phyloP scores from a whole-genome alignment of 1,284 basidiomycete species.

The Melampsora americana region DNA sequence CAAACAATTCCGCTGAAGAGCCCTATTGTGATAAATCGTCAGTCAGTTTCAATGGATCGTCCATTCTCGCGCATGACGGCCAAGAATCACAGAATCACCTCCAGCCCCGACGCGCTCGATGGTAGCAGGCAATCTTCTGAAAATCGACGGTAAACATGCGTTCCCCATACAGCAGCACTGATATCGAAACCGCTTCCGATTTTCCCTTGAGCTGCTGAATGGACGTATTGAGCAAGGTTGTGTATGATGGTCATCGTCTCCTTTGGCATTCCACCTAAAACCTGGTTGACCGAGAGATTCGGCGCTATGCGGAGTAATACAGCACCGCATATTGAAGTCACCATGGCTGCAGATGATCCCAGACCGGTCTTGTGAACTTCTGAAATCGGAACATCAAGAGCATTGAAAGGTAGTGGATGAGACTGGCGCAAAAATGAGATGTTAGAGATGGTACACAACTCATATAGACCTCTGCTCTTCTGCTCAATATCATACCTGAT shows the following conservation, averaged over 20 bases:
- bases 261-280: conserved; percentile 49
- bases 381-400: conserved; percentile 66
- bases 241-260: conserved; percentile 68
- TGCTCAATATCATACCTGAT: conserved; percentile 11
- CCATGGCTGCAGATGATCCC: conserved; percentile 92
- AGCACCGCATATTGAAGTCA: conserved; percentile 85
- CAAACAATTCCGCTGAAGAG: conserved; percentile 7
- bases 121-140: conserved; percentile 59
- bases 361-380: conserved; percentile 96
- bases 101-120: background rate
- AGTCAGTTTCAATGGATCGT: background rate
- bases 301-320: conserved; percentile 59
- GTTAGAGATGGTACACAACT: conserved; percentile 59
- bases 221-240: conserved; percentile 90
- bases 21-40: background rate
- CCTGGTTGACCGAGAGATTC: background rate
- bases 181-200: conserved; percentile 98
- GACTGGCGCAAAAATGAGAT: conserved; percentile 59
- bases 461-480: conserved; percentile 4
- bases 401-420: conserved; percentile 69
- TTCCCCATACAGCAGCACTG: conserved; percentile 87
- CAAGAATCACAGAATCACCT: background rate
- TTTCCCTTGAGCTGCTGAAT: conserved; percentile 96
- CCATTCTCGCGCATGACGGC: conserved; percentile 16
- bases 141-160: conserved; percentile 88